Conservation (phyloP, 1,284 basidiomycete species). For the Austroboletus olivaceoglutinosus region DNA sequence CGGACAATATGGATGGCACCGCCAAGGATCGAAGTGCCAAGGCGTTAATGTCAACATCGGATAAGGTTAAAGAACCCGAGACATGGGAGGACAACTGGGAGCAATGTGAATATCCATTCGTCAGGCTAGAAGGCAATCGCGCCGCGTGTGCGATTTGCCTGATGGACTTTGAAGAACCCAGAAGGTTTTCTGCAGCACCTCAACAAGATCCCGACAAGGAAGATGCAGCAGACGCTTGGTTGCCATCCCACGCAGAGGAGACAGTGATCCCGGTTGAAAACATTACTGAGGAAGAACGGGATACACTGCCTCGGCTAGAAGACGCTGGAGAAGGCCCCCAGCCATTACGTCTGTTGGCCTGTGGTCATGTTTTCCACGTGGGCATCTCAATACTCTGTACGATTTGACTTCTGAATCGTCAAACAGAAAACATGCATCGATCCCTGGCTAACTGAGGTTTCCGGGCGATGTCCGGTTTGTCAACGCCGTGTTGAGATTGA, state of each 20-base stretch:
- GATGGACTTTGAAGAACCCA: constrained; percentile 78
- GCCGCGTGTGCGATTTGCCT: constrained; percentile 80
- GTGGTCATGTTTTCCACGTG: constrained; percentile 83
- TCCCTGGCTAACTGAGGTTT: constrained; percentile 74
- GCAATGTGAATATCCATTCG: constrained; percentile 54
- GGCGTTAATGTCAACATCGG: constrained; percentile 18
- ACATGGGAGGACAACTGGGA: constrained; percentile 60
- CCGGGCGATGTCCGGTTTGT: constrained; percentile 77
- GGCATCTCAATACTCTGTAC: constrained; percentile 29
- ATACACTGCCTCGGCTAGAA: constrained; percentile 47
- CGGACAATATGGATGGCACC: constrained; percentile 17
- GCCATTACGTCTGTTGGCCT: constrained; percentile 66
- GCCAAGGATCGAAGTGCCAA: constrained; percentile 20
- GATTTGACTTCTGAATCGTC: constrained; percentile 5
- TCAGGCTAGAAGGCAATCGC: constrained; percentile 72
- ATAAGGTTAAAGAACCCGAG: constrained; percentile 38
- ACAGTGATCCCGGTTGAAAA: constrained; percentile 38
- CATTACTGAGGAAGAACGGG: constrained; percentile 40
- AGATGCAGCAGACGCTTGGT: constrained; percentile 4
- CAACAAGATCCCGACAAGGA: constrained; percentile 23
- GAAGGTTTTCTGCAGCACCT: constrained; percentile 35
- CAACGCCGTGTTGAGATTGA: constrained; percentile 57
- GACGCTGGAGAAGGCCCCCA: constrained; percentile 74
- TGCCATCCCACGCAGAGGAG: constrained; percentile 15
- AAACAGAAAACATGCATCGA: constrained; percentile 73